Evolutionary conservation across 2,329 filamentous ascomycete species (phyloP).

Genomic region (Ceratocystis eucalypticola): DNA sequence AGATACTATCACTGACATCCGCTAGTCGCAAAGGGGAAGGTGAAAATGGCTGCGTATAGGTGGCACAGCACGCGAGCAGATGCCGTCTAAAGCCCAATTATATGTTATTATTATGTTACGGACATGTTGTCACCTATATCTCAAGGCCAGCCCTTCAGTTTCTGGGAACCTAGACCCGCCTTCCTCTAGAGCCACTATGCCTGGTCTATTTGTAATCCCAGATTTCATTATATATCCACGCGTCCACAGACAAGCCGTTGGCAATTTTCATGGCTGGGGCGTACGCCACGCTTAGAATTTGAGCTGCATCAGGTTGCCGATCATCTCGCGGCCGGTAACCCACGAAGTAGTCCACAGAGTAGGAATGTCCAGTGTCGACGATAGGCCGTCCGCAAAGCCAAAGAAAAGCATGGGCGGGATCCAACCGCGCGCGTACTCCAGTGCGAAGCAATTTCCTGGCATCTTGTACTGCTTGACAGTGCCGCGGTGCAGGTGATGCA

Average conservation of each 20-base stretch:
- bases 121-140: neutral
- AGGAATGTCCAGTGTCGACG: conserved; percentile 70
- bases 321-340: conserved; percentile 65
- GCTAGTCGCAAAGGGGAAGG: neutral
- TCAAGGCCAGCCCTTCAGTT: no score
- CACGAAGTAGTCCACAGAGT: conserved; percentile 68
- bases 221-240: neutral
- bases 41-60: neutral
- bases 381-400: conserved; percentile 69
- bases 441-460: conserved; percentile 61
- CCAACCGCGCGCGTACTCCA: conserved; percentile 78
- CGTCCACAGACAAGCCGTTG: neutral
- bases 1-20: neutral
- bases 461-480: conserved; percentile 73
- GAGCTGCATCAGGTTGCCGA: conserved; percentile 52
- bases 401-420: conserved; percentile 89
- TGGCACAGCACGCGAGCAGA: neutral
- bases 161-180: neutral
- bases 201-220: neutral
- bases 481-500: conserved; percentile 61
- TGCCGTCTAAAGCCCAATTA: neutral
- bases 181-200: neutral
- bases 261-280: neutral
- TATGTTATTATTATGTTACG: neutral
- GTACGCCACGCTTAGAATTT: conserved; percentile 45